A percentile compares a stretch with the other conserved stretches of the same genome.
phyloP scores from a whole-genome alignment of 1,284 basidiomycete species.

The Heterobasidion annosum region DNA sequence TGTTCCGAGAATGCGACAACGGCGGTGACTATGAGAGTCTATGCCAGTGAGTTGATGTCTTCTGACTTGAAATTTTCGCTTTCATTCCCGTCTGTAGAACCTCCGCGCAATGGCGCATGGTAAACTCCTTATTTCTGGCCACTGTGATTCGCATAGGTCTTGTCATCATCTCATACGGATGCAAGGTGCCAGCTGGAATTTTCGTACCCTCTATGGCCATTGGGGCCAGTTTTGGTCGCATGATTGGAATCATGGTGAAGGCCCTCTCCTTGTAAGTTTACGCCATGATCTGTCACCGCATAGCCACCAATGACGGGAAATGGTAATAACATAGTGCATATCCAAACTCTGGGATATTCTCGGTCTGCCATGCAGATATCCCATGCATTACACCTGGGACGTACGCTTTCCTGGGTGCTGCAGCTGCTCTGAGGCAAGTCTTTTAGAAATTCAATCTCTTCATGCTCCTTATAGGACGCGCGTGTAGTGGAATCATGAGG shows the following conservation, averaged over 20 bases:
- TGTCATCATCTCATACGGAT: slow-evolving; percentile 91
- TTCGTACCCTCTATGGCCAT: slow-evolving; percentile 98
- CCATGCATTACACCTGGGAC: slow-evolving; percentile 99
- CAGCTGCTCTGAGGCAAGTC: slow-evolving; percentile 81
- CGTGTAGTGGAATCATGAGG: slow-evolving; percentile 81
- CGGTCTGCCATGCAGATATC: slow-evolving; percentile 83
- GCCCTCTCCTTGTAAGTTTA: slow-evolving; percentile 72
- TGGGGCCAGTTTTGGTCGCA: slow-evolving; percentile 91
- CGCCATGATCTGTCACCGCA: neutral
- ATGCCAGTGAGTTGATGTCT: slow-evolving; percentile 72
- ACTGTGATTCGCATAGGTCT: slow-evolving; percentile 83
- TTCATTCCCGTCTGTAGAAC: slow-evolving; percentile 39
- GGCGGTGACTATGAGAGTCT: slow-evolving; percentile 88
- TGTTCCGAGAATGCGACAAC: slow-evolving; percentile 95
- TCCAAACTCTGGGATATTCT: slow-evolving; percentile 80
- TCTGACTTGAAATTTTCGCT: neutral
- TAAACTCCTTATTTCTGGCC: slow-evolving; percentile 86
- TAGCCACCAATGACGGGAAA: no score
- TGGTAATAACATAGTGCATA: slow-evolving; percentile 47
- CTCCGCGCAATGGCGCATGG: slow-evolving; percentile 90
- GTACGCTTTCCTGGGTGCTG: slow-evolving; percentile 92
- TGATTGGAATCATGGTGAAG: slow-evolving; percentile 93
- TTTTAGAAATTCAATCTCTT: neutral
- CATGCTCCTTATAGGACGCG: no score
- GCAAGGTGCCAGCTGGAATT: slow-evolving; percentile 95